A percentile compares a stretch with the other conserved stretches of the same genome.
phyloP scores from a whole-genome alignment of 2,329 filamentous ascomycete genomes.

The Ceratocystis variospora region DNA sequence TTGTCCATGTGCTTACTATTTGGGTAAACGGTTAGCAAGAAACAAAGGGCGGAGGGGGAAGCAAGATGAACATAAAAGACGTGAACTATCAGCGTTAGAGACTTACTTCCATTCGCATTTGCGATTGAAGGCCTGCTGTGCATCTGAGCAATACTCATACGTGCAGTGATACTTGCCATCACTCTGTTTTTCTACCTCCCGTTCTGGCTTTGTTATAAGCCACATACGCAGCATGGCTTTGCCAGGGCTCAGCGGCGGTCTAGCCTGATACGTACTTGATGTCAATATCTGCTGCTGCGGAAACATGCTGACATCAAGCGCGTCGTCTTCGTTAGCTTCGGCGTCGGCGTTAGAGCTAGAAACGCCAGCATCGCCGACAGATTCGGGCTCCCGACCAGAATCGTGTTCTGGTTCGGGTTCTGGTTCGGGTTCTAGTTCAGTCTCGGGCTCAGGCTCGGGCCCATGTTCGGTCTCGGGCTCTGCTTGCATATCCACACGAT shows the following conservation, averaged over 20 bases:
- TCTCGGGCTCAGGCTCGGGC: too few relatives aligned
- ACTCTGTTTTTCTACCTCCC: constrained; percentile 45
- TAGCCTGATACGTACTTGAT: neutral
- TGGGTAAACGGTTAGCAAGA: constrained; percentile 22
- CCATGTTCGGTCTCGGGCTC: neutral
- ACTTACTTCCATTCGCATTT: constrained; percentile 93
- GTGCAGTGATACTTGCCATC: constrained; percentile 69
- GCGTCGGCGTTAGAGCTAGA: neutral
- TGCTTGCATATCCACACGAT: neutral
- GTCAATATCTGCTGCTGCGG: neutral
- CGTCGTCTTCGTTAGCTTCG: neutral
- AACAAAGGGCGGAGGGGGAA: neutral
- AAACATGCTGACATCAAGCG: neutral
- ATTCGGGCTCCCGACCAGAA: too few relatives aligned
- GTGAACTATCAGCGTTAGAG: neutral
- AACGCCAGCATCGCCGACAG: neutral
- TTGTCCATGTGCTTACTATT: constrained; percentile 95
- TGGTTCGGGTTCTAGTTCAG: too few relatives aligned
- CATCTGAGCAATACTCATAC: constrained; percentile 52
- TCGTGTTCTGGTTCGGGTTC: too few relatives aligned
- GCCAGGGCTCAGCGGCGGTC: neutral
- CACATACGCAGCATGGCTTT: constrained; percentile 31
- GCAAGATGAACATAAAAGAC: neutral
- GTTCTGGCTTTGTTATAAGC: constrained; percentile 45
- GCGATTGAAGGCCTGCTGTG: constrained; percentile 53